Conservation (phyloP, 2,329 filamentous ascomycete genomes). For the Eutypella sp. region DNA sequence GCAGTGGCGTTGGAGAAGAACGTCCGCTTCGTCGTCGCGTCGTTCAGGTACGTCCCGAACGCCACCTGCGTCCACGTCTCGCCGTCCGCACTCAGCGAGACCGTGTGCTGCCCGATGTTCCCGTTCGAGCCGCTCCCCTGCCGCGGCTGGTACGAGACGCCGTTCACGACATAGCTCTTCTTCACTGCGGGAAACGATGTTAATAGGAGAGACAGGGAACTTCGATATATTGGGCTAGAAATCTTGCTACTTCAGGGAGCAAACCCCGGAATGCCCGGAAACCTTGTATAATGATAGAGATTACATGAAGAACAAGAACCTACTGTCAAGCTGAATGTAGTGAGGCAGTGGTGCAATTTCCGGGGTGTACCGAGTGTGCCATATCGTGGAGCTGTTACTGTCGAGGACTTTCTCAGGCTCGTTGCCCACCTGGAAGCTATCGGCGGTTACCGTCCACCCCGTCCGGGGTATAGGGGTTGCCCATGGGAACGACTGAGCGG, state of each 20-base stretch:
- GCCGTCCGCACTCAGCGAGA: slow-evolving; percentile 24
- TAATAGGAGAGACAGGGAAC: neutral
- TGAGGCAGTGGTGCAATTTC: slow-evolving; percentile 19
- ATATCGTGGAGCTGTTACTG: slow-evolving; percentile 22
- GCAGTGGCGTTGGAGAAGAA: slow-evolving; percentile 26
- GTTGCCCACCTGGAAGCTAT: slow-evolving; percentile 22
- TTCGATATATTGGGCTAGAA: neutral
- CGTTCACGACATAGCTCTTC: slow-evolving; percentile 21
- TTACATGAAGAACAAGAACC: neutral
- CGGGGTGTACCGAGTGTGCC: slow-evolving; percentile 22
- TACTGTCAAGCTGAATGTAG: slow-evolving; percentile 25
- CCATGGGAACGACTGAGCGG: slow-evolving; percentile 14
- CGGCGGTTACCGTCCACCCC: slow-evolving; percentile 25
- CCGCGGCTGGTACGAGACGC: slow-evolving; percentile 25
- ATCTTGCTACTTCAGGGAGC: neutral
- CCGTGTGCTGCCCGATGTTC: slow-evolving; percentile 24
- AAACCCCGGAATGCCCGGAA: neutral
- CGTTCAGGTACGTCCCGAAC: slow-evolving; percentile 24
- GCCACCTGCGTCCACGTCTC: slow-evolving; percentile 23
- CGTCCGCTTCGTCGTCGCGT: slow-evolving; percentile 25
- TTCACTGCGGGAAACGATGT: slow-evolving; percentile 8
- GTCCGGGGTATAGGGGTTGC: slow-evolving; percentile 14
- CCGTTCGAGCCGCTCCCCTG: slow-evolving; percentile 22
- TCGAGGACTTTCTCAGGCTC: slow-evolving; percentile 26
- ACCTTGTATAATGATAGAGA: neutral